Conservation (phyloP, 768 basidiomycete genomes). For the Leccinum subtestaceum region DNA sequence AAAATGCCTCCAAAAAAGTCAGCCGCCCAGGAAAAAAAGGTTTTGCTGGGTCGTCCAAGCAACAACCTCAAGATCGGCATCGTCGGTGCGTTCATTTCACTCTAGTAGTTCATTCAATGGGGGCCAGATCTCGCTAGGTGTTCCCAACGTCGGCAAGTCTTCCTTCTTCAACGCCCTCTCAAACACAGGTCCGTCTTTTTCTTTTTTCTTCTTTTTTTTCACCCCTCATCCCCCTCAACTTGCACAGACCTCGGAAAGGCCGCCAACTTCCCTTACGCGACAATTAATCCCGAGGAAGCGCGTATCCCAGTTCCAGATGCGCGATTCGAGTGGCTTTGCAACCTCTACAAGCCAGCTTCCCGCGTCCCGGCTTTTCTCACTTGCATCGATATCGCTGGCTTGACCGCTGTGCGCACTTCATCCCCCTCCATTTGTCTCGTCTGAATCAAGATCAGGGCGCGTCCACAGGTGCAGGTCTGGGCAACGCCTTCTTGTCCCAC, state of each 20-base stretch:
- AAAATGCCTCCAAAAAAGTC: slow-evolving; percentile 94
- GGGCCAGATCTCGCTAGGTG: slow-evolving; percentile 43
- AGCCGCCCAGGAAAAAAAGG: slow-evolving; percentile 73
- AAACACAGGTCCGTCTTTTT: slow-evolving; percentile 63
- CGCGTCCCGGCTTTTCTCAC: slow-evolving; percentile 93
- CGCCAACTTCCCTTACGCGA: slow-evolving; percentile 96
- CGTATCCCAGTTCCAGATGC: slow-evolving; percentile 93
- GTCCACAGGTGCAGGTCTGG: slow-evolving; percentile 95
- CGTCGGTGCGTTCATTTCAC: slow-evolving; percentile 69
- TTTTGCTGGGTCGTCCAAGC: slow-evolving; percentile 82
- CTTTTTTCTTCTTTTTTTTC: background rate
- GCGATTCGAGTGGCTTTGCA: slow-evolving; percentile 93
- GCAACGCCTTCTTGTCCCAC: slow-evolving; percentile 96
- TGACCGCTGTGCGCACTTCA: slow-evolving; percentile 71
- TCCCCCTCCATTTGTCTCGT: slow-evolving; percentile 3
- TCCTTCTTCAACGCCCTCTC: slow-evolving; percentile 99
- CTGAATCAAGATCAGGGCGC: slow-evolving; percentile 61
- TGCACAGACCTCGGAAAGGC: slow-evolving; percentile 81
- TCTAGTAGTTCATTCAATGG: background rate
- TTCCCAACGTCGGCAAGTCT: slow-evolving; percentile 97
- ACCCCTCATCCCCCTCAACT: slow-evolving; percentile 2
- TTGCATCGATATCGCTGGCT: slow-evolving; percentile 97
- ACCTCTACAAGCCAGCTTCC: slow-evolving; percentile 84
- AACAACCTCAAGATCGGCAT: slow-evolving; percentile 99
- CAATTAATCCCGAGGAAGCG: slow-evolving; percentile 92